Percentiles rank a stretch among this genome's conserved stretches.
Conservation (phyloP, 2,329 filamentous ascomycete genomes). For the Cyphellophora attinorum region DNA sequence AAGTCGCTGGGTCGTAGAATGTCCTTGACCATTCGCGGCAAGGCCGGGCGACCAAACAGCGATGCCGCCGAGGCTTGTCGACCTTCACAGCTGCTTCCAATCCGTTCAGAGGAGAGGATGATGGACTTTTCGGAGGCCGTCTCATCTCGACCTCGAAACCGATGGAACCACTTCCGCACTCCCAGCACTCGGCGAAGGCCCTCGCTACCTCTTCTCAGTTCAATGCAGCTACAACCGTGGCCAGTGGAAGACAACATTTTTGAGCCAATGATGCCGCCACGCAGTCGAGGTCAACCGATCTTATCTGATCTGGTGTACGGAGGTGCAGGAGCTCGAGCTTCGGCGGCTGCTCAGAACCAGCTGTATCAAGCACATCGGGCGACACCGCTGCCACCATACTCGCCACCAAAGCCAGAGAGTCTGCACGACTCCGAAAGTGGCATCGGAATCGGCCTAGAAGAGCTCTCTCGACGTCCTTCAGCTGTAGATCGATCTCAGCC, state of each 20-base stretch:
- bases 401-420: conserved; percentile 22
- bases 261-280: conserved; percentile 15
- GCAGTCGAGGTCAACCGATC: conserved; percentile 26
- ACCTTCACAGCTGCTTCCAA: conserved; percentile 4
- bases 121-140: conserved; percentile 13
- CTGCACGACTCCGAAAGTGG: conserved; percentile 38
- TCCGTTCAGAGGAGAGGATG: conserved; percentile 11
- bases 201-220: conserved; percentile 16
- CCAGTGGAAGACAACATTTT: background rate
- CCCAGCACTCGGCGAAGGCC: conserved; percentile 12
- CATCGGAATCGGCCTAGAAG: conserved; percentile 31
- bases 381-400: conserved; percentile 20
- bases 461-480: conserved; percentile 27
- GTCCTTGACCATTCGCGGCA: conserved; percentile 17
- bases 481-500: conserved; percentile 26
- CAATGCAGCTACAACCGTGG: background rate
- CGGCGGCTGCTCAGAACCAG: conserved; percentile 41
- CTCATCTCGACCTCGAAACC: conserved; percentile 10
- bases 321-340: conserved; percentile 36
- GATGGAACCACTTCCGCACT: conserved; percentile 7
- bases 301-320: conserved; percentile 29
- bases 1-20: conserved; percentile 15
- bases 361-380: conserved; percentile 16
- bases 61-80: conserved; percentile 9
- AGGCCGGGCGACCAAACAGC: conserved; percentile 10